These are phyloP conservation scores for Beverwykella pulmonaria DNA, from an alignment of 495 filamentous ascomycete genomes.

Conservation along the genomic window DNA sequence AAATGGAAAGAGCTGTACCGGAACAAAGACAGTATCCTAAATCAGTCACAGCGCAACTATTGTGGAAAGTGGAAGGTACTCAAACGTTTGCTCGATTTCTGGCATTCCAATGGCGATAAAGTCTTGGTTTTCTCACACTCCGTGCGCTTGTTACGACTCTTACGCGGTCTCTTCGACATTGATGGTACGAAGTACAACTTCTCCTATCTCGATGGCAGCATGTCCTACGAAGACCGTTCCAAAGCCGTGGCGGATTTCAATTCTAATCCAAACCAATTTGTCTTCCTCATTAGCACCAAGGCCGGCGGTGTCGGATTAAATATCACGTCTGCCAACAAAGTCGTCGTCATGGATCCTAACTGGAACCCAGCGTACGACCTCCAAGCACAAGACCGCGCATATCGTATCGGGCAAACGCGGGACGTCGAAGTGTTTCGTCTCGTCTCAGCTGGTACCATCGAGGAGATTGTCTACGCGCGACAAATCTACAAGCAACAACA, in stretches of 20 bases:
- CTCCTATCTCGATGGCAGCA: constrained; percentile 84
- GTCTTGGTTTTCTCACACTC: constrained; percentile 91
- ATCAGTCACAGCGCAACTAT: constrained; percentile 85
- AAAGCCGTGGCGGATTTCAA: constrained; percentile 89
- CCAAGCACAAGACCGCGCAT: constrained; percentile 95
- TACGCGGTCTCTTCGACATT: constrained; percentile 76
- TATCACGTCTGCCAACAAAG: constrained; percentile 97
- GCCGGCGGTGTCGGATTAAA: constrained; percentile 90
- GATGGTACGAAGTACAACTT: constrained; percentile 84
- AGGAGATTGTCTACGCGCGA: constrained; percentile 95
- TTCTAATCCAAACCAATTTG: constrained; percentile 81
- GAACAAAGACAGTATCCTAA: constrained; percentile 75
- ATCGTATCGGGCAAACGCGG: constrained; percentile 88
- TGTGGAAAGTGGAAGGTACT: constrained; percentile 98
- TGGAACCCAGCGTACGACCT: constrained; percentile 96
- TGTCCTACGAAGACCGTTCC: constrained; percentile 81
- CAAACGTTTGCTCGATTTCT: constrained; percentile 82
- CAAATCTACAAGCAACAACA: constrained; percentile 99
- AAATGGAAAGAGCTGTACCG: constrained; percentile 76
- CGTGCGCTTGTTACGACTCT: constrained; percentile 81
- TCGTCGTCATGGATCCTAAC: constrained; percentile 95
- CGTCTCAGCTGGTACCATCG: constrained; percentile 90
- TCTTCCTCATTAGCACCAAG: constrained; percentile 93
- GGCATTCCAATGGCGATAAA: constrained; percentile 88
- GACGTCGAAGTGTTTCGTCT: constrained; percentile 97